Percentiles rank a stretch among this genome's conserved stretches.
Conservation (phyloP, 257 asterid genomes). For the Ocimum tenuiflorum region DNA sequence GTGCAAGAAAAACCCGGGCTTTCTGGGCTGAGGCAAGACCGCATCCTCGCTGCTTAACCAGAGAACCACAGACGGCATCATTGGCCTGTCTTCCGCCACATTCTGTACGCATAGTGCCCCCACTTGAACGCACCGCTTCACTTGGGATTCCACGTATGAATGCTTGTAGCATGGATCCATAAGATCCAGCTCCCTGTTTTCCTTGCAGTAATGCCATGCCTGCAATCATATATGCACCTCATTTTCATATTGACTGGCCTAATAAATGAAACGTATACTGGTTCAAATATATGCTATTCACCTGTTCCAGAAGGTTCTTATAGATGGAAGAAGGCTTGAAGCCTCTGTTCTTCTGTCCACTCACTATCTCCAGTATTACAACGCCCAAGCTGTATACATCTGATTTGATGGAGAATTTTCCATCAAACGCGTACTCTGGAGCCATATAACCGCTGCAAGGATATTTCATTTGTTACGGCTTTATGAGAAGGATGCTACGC, state of each 20-base stretch:
- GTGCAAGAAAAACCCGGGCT: slow-evolving; percentile 8
- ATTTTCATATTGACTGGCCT: neutral
- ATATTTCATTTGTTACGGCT: neutral
- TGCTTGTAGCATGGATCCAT: slow-evolving; percentile 21
- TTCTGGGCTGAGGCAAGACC: slow-evolving; percentile 8
- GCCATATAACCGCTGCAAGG: slow-evolving; percentile 23
- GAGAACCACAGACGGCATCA: slow-evolving; percentile 4
- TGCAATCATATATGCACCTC: neutral
- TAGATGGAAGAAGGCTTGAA: slow-evolving; percentile 1
- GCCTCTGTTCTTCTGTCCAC: slow-evolving; percentile 13
- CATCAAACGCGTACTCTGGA: slow-evolving; percentile 20
- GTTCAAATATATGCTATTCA: neutral
- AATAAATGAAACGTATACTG: too few species aligned
- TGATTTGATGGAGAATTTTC: slow-evolving; percentile 19
- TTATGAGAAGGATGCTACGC: neutral
- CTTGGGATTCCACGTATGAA: slow-evolving; percentile 17
- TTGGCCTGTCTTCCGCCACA: slow-evolving; percentile 3
- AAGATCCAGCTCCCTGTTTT: slow-evolving; percentile 15
- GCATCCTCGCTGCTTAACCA: slow-evolving; percentile 1
- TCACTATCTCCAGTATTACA: neutral
- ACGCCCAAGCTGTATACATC: slow-evolving; percentile 19
- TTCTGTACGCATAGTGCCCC: slow-evolving; percentile 7
- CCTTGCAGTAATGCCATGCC: slow-evolving; percentile 18
- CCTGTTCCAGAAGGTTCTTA: slow-evolving; percentile 12
- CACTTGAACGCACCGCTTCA: neutral